phyloP scores from a whole-genome alignment of 176 grass and related monocot genomes.

The Eremochloa ophiuroides region DNA sequence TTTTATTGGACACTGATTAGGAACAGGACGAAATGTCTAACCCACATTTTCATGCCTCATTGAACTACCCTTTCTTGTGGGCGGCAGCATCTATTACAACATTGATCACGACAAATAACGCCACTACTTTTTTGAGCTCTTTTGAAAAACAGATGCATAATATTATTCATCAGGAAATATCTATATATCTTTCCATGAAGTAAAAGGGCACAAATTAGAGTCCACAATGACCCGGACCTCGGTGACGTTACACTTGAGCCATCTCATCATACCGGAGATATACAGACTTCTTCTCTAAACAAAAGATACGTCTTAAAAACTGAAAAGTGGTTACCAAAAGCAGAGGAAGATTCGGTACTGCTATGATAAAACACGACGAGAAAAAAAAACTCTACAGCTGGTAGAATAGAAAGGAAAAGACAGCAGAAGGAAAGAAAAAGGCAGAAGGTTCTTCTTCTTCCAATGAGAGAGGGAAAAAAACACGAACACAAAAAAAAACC shows the following conservation, averaged over 20 bases:
- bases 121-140: neutral
- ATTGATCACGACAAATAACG: neutral
- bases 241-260: neutral
- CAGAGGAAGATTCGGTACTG: neutral
- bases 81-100: neutral
- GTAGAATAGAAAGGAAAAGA: neutral
- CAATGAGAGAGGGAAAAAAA: neutral
- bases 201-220: neutral
- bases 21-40: neutral
- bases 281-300: neutral
- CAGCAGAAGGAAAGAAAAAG: neutral
- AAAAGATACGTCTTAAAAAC: slow-evolving; percentile 14
- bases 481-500: neutral
- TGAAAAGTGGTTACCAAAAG: slow-evolving; percentile 12
- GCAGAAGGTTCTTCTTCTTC: neutral
- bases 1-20: neutral
- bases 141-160: neutral
- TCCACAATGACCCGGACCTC: neutral
- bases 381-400: neutral
- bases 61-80: neutral
- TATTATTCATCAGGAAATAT: neutral
- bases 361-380: slow-evolving; percentile 14
- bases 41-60: slow-evolving; percentile 6
- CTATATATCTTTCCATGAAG: neutral
- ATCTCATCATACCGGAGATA: neutral